These are phyloP conservation scores for Leccinum subtestaceum DNA, from an alignment of 768 basidiomycete genomes.

Conservation along the genomic window DNA sequence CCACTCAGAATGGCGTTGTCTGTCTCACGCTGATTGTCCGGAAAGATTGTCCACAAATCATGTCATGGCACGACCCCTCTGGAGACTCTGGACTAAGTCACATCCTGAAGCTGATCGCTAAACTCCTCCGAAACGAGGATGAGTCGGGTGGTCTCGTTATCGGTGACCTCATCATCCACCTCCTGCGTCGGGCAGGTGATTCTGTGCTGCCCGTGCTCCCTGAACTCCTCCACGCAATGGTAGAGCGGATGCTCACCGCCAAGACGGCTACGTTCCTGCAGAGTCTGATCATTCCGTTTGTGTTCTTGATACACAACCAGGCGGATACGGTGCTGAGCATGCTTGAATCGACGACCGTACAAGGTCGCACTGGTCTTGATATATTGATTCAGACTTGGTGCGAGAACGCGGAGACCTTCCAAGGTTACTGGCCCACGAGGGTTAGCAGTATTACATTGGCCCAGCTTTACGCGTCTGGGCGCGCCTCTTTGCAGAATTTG, in stretches of 20 bases:
- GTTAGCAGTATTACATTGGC: conserved; percentile 82
- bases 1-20: conserved; percentile 70
- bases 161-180: conserved; percentile 92
- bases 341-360: conserved; percentile 63
- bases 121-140: conserved; percentile 72
- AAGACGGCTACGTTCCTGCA: conserved; percentile 91
- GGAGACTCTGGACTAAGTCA: conserved; percentile 76
- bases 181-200: conserved; percentile 80
- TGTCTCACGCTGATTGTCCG: conserved; percentile 82
- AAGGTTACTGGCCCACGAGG: conserved; percentile 90
- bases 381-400: conserved; percentile 92
- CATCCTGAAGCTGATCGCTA: conserved; percentile 72
- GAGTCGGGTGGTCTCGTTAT: conserved; percentile 93
- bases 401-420: conserved; percentile 92
- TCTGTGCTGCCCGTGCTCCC: conserved; percentile 82
- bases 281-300: conserved; percentile 90
- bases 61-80: conserved; percentile 67
- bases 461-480: conserved; percentile 64
- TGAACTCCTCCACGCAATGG: conserved; percentile 81
- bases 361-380: conserved; percentile 69
- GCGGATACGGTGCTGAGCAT: conserved; percentile 75
- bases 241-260: conserved; percentile 75
- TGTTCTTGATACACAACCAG: conserved; percentile 88
- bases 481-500: conserved; percentile 64
- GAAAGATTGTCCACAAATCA: conserved; percentile 80